A percentile compares a stretch with the other conserved stretches of the same genome.
These are phyloP conservation scores for Epichloe glyceriae DNA, from an alignment of 2,329 filamentous ascomycete species.

Conservation along the genomic window DNA sequence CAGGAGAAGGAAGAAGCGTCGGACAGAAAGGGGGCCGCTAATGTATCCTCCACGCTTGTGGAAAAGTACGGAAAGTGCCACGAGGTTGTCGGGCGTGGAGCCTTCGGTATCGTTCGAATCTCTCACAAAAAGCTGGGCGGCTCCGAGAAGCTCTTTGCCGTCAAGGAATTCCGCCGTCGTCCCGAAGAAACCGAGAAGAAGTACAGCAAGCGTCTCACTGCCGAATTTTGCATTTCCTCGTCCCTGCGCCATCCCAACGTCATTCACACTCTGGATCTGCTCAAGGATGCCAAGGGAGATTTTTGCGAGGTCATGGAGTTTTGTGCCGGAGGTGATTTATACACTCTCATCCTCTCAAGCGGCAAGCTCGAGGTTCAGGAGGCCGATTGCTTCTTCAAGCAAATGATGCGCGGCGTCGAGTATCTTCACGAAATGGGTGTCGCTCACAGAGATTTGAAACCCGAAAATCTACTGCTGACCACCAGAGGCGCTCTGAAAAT, in stretches of 20 bases:
- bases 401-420: constrained; percentile 96
- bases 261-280: constrained; percentile 89
- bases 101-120: constrained; percentile 94
- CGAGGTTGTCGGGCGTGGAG: constrained; percentile 88
- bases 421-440: constrained; percentile 99
- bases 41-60: constrained; percentile 60
- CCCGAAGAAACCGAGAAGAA: constrained; percentile 94
- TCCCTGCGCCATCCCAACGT: constrained; percentile 94
- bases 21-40: constrained; percentile 66
- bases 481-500: constrained; percentile 91
- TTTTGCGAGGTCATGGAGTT: constrained; percentile 99
- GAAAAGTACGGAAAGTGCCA: constrained; percentile 99
- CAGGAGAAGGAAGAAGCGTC: constrained; percentile 75
- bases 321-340: constrained; percentile 90
- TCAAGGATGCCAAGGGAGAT: constrained; percentile 92
- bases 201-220: constrained; percentile 93
- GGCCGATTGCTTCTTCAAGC: constrained; percentile 97
- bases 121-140: constrained; percentile 88
- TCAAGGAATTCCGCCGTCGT: constrained; percentile 93
- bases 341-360: constrained; percentile 81
- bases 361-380: constrained; percentile 85
- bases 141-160: constrained; percentile 84
- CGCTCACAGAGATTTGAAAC: constrained; percentile 90
- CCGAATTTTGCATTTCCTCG: constrained; percentile 97
- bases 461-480: constrained; percentile 88